Percentiles rank a stretch among this genome's conserved stretches.
phyloP scores from a whole-genome alignment of 495 filamentous ascomycete species.

The Clavariopsis aquatica region DNA sequence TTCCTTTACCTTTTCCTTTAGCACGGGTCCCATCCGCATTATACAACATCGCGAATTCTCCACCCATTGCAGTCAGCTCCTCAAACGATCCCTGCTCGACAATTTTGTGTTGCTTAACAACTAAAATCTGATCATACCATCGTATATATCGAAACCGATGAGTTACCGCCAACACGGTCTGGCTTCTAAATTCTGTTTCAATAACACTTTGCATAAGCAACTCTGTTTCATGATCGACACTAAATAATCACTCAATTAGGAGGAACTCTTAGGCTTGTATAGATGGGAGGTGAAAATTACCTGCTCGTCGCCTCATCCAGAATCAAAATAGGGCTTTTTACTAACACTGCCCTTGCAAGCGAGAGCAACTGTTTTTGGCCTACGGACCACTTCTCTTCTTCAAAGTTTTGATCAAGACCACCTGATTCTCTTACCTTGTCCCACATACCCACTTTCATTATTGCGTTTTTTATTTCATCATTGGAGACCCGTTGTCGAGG shows the following conservation, averaged over 20 bases:
- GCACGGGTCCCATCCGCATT: background rate
- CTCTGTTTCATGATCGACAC: constrained; percentile 23
- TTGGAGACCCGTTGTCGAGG: background rate
- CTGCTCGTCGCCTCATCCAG: constrained; percentile 61
- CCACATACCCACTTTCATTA: constrained; percentile 22
- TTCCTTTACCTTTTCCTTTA: background rate
- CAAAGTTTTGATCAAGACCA: constrained; percentile 17
- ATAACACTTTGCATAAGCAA: constrained; percentile 15
- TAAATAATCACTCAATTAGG: background rate
- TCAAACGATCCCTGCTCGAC: background rate
- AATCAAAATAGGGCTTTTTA: constrained; percentile 57
- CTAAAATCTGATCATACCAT: constrained; percentile 22
- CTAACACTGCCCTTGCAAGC: constrained; percentile 59
- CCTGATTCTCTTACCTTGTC: constrained; percentile 10
- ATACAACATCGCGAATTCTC: background rate
- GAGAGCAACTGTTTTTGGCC: constrained; percentile 63
- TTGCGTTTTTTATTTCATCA: constrained; percentile 3
- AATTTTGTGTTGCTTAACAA: constrained; percentile 5
- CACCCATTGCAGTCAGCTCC: background rate
- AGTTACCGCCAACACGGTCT: constrained; percentile 23
- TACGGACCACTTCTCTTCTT: constrained; percentile 53
- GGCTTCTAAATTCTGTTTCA: background rate
- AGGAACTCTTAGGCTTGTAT: constrained; percentile 51
- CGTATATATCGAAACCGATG: constrained; percentile 21
- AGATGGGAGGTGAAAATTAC: constrained; percentile 48